Conservation (phyloP, 495 filamentous ascomycete genomes). For the Parachaetomium inaequale region DNA sequence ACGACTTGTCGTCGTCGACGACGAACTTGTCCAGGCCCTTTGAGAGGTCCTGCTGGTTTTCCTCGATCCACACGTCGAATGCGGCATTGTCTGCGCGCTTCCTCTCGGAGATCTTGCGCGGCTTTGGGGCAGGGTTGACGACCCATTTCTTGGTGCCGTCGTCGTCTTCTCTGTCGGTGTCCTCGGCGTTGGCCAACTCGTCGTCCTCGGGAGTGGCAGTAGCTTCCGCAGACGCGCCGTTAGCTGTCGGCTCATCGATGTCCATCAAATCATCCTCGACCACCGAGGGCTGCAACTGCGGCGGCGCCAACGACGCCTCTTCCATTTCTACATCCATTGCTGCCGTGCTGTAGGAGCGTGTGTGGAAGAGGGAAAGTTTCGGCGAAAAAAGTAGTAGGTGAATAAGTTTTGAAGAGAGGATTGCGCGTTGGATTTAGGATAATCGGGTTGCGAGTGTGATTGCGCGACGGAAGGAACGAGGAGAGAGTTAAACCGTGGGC, state of each 20-base stretch:
- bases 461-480: background rate
- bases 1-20: conserved; percentile 27
- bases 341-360: background rate
- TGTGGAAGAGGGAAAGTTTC: background rate
- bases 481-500: background rate
- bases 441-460: background rate
- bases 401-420: background rate
- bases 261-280: conserved; percentile 5
- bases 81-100: conserved; percentile 49
- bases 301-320: background rate
- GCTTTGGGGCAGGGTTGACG: conserved; percentile 24
- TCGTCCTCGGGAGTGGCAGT: background rate
- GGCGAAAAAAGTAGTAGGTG: background rate
- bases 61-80: conserved; percentile 47
- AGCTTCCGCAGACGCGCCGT: background rate
- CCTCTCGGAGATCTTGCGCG: conserved; percentile 44
- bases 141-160: conserved; percentile 19
- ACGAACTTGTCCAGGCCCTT: conserved; percentile 12
- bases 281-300: background rate
- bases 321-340: conserved; percentile 1
- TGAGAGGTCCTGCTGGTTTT: conserved; percentile 28
- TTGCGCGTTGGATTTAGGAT: background rate
- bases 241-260: background rate
- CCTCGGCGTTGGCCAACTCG: background rate
- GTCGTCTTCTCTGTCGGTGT: conserved; percentile 26